These are phyloP conservation scores for Citrus australasica DNA, from an alignment of 345 rosid genomes.

Conservation along the genomic window DNA sequence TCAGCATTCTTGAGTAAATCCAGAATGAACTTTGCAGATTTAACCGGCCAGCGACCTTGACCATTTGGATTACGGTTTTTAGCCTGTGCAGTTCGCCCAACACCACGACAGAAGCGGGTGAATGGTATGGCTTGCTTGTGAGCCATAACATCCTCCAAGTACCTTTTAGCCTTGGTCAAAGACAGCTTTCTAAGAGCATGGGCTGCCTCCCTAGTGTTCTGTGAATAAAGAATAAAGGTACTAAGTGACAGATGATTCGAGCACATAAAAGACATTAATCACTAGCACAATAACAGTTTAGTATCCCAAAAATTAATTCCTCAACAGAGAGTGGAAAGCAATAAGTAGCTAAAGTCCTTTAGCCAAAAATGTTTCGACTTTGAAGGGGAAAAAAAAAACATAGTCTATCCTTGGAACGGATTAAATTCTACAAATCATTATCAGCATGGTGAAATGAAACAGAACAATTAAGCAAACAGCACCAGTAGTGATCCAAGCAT, in stretches of 20 bases:
- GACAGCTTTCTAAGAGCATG: constrained; percentile 56
- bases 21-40: constrained; percentile 50
- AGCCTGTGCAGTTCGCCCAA: constrained; percentile 77
- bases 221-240: background rate
- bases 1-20: constrained; percentile 67
- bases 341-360: background rate
- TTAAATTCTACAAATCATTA: background rate
- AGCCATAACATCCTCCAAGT: constrained; percentile 71
- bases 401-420: background rate
- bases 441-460: background rate
- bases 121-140: constrained; percentile 88
- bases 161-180: constrained; percentile 63
- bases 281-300: background rate
- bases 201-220: constrained; percentile 80
- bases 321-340: background rate
- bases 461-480: background rate
- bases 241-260: background rate
- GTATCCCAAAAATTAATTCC: background rate
- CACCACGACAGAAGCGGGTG: constrained; percentile 70
- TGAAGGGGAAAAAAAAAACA: background rate
- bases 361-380: background rate
- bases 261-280: background rate
- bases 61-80: constrained; percentile 81
- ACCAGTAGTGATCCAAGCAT: background rate
- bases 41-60: constrained; percentile 77